Evolutionary conservation across 1,284 basidiomycete genomes (phyloP), one percentile per base, ranked within the genome.

Genomic region (Trichosporon inkin): DNA sequence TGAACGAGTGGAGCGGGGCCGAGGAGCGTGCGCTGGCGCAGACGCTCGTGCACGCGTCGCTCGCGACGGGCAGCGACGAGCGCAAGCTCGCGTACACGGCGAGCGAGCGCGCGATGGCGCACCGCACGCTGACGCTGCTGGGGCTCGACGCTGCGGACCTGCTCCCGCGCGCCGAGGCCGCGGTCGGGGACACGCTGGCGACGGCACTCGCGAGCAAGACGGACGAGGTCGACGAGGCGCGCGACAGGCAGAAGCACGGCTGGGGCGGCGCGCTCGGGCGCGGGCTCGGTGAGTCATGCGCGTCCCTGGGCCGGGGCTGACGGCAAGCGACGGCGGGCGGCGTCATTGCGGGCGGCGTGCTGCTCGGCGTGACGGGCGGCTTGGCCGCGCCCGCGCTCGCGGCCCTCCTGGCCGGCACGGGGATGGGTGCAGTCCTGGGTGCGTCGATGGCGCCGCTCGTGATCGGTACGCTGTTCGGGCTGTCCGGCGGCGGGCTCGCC

Each of bases 361-460:
- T 81, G 0, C 77, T 83, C 36, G 82, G 82, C 6, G 68, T 83
- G 5, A 83, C 82, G 0, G 82, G 82, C 17, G 82, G 82, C 2
- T 73, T 83, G 1, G 82, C 82, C 0, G 82, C 82, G 10, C 82
- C 82, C 0, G 79, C 80, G 0, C 75, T 83, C 6, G 77, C 80
- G 0, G 80, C 81, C 0, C 64, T 82, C 6, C 72, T 82, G 2
- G 81, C 80, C 2, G 80, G 81, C 0, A 67, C 78, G 0, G 77
- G 80, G 11, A 72, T 78, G 17, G 74, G 80, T 5, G 76, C 76
- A 0, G 63, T 80, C 13, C 65, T 82, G 6, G 75, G 77, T 0
- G 78, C 78, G 1, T 74, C 74, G 0, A 74, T 79, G 0, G 81
- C 81, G 2, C 80, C 81, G 0, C 69, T 82, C 7, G 73, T 82